Evolutionary conservation across 495 filamentous ascomycete species (phyloP), one percentile per base, ranked within the genome.

Genomic region (Emericellopsis terricola): DNA sequence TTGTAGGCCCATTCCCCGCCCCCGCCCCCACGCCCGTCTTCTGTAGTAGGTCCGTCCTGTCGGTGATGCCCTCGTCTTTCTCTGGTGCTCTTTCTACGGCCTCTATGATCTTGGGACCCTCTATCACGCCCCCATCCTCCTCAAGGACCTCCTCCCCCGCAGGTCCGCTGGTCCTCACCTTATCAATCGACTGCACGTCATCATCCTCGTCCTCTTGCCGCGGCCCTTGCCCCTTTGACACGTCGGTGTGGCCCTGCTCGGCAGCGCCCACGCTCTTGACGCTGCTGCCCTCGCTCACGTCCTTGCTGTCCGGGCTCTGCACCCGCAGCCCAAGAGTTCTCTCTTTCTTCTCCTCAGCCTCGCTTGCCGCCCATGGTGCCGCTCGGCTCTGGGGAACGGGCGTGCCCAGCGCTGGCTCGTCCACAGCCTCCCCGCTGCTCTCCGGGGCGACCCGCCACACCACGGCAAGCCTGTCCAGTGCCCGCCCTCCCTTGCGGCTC

Each of bases 381-480:
- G 80, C 56, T 19, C 49, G 42, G 51, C 64, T 69, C 56, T 87
- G 76, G 3, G 64, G 65, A 15, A 89, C 71, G 2, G 71, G 62
- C 29, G 76, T 71, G 13, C 73, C 69, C 3, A 64, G 55, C 29
- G 62, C 55, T 0, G 78, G 75, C 46, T 76, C 60, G 6, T 52
- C 62, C 38, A 19, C 42, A 45, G 15, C 24, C 37, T 20, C 41
- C 44, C 9, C 34, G 34, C 2, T 24, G 28, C 2, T 28, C 38
- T 14, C 19, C 34, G 19, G 17, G 18, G 34, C 45, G 20, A 41
- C 32, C 35, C 46, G 62, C 89, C 89, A 97, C 3, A 94, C 79
- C 7, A 94, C 82, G 14, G 83, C 73, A n/a, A 94, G 48, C 15
- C 68, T 68, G 45, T 97, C 87, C 2, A 91, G 68, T 1, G 83